Conservation (phyloP, 2,329 filamentous ascomycete genomes). For the Dryadomyces sulphureus region DNA sequence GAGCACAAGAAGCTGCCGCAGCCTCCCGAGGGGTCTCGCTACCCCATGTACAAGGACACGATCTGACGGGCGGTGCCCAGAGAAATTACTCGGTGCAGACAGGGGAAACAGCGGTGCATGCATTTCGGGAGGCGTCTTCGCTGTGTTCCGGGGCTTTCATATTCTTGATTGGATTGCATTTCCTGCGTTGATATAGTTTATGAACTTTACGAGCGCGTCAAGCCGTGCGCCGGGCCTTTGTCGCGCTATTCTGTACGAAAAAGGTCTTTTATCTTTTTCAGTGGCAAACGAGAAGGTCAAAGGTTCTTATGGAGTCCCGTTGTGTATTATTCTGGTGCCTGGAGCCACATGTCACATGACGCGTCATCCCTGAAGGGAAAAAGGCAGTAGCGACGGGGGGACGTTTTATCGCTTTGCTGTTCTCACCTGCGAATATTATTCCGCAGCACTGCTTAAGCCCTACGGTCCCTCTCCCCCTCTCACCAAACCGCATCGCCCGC, state of each 20-base stretch:
- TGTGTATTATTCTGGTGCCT: too few species aligned
- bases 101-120: neutral
- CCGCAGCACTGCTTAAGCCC: neutral
- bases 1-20: slow-evolving; percentile 93
- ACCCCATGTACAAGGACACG: slow-evolving; percentile 17
- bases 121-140: slow-evolving; percentile 3
- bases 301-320: too few species aligned
- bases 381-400: neutral
- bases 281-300: too few species aligned
- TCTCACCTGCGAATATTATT: slow-evolving; percentile 3
- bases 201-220: too few species aligned
- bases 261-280: too few species aligned
- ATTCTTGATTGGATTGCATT: neutral
- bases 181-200: too few species aligned
- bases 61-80: slow-evolving; percentile 1
- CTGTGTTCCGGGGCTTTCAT: neutral
- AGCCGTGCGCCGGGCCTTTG: too few species aligned
- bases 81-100: neutral
- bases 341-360: slow-evolving; percentile 8
- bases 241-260: too few species aligned
- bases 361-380: slow-evolving; percentile 4
- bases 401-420: slow-evolving; percentile 2
- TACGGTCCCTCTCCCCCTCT: neutral
- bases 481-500: neutral
- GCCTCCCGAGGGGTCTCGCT: slow-evolving; percentile 65